Evolutionary conservation across 768 basidiomycete species (phyloP).

Genomic region (Psilocybe azurescens): DNA sequence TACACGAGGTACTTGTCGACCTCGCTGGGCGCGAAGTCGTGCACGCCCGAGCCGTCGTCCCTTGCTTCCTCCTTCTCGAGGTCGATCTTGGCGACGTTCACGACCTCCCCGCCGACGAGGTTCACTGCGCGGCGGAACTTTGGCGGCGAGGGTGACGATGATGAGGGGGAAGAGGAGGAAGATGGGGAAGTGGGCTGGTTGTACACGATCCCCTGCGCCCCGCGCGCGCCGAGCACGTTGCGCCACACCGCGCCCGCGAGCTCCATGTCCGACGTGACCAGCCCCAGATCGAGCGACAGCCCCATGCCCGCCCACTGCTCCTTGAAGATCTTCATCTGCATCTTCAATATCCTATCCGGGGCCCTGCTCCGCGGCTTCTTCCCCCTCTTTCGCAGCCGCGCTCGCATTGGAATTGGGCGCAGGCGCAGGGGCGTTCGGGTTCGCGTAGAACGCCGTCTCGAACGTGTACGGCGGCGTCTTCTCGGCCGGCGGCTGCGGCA

Average conservation of each 20-base stretch:
- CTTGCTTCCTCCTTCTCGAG: conserved; percentile 60
- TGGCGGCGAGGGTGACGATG: conserved; percentile 7
- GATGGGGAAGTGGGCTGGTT: conserved; percentile 18
- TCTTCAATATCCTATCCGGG: conserved; percentile 79
- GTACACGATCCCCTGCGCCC: conserved; percentile 71
- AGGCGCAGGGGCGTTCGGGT: conserved; percentile 37
- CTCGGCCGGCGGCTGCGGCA: conserved; percentile 64
- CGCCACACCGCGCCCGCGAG: conserved; percentile 91
- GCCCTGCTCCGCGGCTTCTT: conserved; percentile 45
- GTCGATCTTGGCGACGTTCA: conserved; percentile 62
- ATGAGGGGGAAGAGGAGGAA: neutral
- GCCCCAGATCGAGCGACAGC: conserved; percentile 78
- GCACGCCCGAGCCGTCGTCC: conserved; percentile 75
- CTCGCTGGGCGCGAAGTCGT: conserved; percentile 66
- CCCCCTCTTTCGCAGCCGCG: conserved; percentile 19
- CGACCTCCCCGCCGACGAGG: conserved; percentile 69
- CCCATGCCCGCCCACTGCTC: conserved; percentile 91
- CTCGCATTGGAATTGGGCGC: conserved; percentile 13
- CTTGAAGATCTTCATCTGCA: conserved; percentile 90
- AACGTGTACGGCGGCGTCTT: conserved; percentile 52
- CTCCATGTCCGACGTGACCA: conserved; percentile 78
- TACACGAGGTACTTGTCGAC: conserved; percentile 74
- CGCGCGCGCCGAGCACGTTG: conserved; percentile 86
- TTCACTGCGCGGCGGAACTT: conserved; percentile 70
- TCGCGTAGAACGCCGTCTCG: conserved; percentile 48